Evolutionary conservation across 1,284 basidiomycete species (phyloP).

Genomic region (Ganoderma meredithae): DNA sequence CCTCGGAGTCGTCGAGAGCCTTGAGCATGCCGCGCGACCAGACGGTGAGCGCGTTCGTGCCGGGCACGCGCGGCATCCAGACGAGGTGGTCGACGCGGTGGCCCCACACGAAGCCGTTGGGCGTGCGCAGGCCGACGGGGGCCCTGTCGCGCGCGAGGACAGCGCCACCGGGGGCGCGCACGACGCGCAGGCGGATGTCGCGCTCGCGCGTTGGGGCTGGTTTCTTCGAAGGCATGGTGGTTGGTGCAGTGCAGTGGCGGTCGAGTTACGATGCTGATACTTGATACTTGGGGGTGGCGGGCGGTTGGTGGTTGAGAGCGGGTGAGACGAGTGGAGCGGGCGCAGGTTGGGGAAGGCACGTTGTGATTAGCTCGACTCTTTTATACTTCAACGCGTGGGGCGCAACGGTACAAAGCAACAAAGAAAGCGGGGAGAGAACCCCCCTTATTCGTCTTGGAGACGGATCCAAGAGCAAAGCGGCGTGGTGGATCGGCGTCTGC

Average conservation of each 20-base stretch:
- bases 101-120: slow-evolving; percentile 45
- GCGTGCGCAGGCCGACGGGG: slow-evolving; percentile 39
- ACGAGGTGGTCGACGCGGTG: slow-evolving; percentile 40
- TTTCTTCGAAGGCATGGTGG: neutral
- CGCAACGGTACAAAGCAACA: neutral
- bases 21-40: slow-evolving; percentile 48
- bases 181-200: slow-evolving; percentile 26
- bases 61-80: slow-evolving; percentile 36
- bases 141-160: slow-evolving; percentile 34
- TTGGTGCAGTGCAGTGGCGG: no score
- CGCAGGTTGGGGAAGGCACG: neutral
- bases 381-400: neutral
- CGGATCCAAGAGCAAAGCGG: no score
- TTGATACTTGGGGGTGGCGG: no score
- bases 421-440: neutral
- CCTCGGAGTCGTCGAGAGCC: slow-evolving; percentile 36
- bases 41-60: slow-evolving; percentile 37
- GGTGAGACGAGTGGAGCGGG: neutral
- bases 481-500: no score
- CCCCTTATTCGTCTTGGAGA: neutral
- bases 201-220: slow-evolving; percentile 10
- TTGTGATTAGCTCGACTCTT: neutral
- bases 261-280: no score
- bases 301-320: neutral
- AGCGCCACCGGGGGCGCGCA: slow-evolving; percentile 39